Base-by-base conservation (phyloP, 2,329 filamentous ascomycete genomes). In the Graphiopsis chlorocephala region DNA sequence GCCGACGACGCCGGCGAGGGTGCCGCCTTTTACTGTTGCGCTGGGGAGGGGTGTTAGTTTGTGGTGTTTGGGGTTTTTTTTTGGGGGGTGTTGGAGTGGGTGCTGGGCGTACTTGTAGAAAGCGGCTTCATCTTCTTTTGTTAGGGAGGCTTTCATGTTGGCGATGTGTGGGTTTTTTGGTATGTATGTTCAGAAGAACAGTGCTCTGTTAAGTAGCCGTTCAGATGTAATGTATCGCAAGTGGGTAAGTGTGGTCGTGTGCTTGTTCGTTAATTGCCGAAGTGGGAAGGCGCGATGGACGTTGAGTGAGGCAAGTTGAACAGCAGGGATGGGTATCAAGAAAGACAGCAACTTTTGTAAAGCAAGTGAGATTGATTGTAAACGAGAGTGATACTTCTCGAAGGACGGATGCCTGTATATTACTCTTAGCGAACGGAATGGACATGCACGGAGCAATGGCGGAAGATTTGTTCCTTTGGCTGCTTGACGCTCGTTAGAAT, bases 101-200 rank as follows among this genome's bases (percentile, higher is more conserved):
- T 4, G 61, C n/a, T 55, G 59, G 62, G 61, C 80, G 61, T 80
- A 88, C 86, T 83, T 81, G 86, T 96, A 97, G 85, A 97, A 93
- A 61, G 86, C 91, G 67, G 84, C 78, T 81, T 97, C 93, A 82
- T 97, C 92, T 86, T 97, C 92, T 78, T 93, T 92, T 72, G 91
- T 96, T 77, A 98, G 85, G 26, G 50, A 53, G 76, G 98, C 84
- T 89, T 97, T 98, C 95, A 98, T 99, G 69, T 47, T 71, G 64
- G 26, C 59, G 84, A 14, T 53, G 50, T 53, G 15, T n/a, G 26
- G 31, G 6, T 53, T 15, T 79, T 31, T 31, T 25, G 42, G 29
- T 4, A 26, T 4, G 35, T 11, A 35, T 45, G 29, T 17, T 38
- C 12, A 11, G 8, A 1, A 31, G 26, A 20, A 53, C 17, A 53